phyloP scores from a whole-genome alignment of 2,329 filamentous ascomycete genomes.

The Lachnellula hyalina region DNA sequence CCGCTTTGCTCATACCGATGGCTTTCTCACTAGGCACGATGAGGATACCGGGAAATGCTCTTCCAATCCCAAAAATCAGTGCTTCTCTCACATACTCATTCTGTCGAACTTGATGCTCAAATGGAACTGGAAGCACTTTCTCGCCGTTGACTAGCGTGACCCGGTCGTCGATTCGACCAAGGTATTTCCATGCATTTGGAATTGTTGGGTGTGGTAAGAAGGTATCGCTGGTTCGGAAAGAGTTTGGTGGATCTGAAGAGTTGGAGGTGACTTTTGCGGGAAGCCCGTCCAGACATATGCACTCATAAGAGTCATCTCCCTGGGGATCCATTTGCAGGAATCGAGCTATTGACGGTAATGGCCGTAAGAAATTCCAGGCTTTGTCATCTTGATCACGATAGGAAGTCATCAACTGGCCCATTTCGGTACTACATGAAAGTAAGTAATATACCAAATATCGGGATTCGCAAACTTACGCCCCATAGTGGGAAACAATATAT shows the following conservation, averaged over 20 bases:
- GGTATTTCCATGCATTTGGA: slow-evolving; percentile 39
- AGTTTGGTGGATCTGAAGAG: slow-evolving; percentile 38
- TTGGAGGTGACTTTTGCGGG: slow-evolving; percentile 36
- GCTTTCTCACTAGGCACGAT: slow-evolving; percentile 44
- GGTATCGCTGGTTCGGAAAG: slow-evolving; percentile 39
- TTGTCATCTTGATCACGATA: slow-evolving; percentile 44
- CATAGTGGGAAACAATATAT: slow-evolving; percentile 52
- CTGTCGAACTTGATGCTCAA: slow-evolving; percentile 49
- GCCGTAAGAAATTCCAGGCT: slow-evolving; percentile 54
- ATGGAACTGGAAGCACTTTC: slow-evolving; percentile 39
- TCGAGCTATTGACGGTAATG: slow-evolving; percentile 2
- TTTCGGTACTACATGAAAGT: slow-evolving; percentile 43
- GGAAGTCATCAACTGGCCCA: slow-evolving; percentile 56
- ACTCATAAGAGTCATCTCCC: slow-evolving; percentile 28
- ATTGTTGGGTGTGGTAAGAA: slow-evolving; percentile 38
- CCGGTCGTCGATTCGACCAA: slow-evolving; percentile 39
- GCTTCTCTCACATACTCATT: slow-evolving; percentile 48
- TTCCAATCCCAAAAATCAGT: slow-evolving; percentile 50
- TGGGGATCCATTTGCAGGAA: slow-evolving; percentile 19
- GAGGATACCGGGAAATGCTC: slow-evolving; percentile 45
- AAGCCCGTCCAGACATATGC: slow-evolving; percentile 33
- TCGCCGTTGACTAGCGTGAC: slow-evolving; percentile 43
- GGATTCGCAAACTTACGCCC: slow-evolving; percentile 37
- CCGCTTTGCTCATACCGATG: slow-evolving; percentile 34
- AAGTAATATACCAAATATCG: slow-evolving; percentile 12